Evolutionary conservation across 176 grass and related monocot species (phyloP), one percentile per base, ranked within the genome.

Genomic region (Pontederia crassipes): DNA sequence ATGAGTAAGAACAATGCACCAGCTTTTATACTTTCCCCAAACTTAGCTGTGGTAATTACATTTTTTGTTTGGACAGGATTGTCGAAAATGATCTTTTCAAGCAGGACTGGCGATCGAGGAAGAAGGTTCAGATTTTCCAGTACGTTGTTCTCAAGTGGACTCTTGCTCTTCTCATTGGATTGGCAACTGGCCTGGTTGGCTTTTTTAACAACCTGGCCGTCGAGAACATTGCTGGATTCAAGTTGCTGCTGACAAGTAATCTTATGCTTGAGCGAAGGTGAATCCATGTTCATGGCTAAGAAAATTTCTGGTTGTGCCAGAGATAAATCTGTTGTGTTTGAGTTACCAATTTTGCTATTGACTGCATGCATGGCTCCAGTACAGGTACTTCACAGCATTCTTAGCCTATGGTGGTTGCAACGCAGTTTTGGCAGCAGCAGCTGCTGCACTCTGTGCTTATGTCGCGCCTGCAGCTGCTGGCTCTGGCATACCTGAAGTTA

Each of bases 401-500:
- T 79, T 98, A 52, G 72, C 54, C 51, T 86, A 79, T 46, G 79
- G 61, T 52, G 88, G 85, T 60, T 85, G 74, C 71, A 98, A 93
- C 76, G 45, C 86, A 68, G 55, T 89, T 45, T 67, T 98, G 68
- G 88, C 79, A 57, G 70, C 75, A 13, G 48, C 74, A 9, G 87
- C 94, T 55, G 81, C 94, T 46, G 84, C 85, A 13, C 77, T 98
- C 35, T 92, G 94, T 35, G 88, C 88, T 80, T 98, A 92, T 40
- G 82, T 98, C 73, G 85, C 88, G 71, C 94, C 94, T 28, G 88
- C 94, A 74, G 94, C 94, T 77, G 94, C 94, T 63, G 94, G 94
- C 1, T 92, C 94, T 58, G 93, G 87, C 18, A 98, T 98, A 32
- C 94, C 94, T 55, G 94, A 98, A 92, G 88, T 98, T 50, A 98